Conservation (phyloP, 2,329 filamentous ascomycete genomes). For the Beauveria rudraprayagi region DNA sequence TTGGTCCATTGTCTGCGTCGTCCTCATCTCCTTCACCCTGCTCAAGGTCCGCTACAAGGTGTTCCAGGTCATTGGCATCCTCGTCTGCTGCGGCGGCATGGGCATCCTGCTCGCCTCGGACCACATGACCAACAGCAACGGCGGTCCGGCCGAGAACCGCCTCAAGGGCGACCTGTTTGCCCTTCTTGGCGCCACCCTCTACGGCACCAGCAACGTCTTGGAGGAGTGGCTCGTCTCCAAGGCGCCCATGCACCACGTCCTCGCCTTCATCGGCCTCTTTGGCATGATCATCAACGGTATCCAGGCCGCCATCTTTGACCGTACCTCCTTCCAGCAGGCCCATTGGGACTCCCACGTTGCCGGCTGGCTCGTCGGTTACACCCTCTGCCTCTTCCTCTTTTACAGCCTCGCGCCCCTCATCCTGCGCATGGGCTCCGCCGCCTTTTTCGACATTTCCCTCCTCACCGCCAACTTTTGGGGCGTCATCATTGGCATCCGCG, state of each 20-base stretch:
- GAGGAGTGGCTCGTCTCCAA: constrained; percentile 92
- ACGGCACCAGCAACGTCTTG: constrained; percentile 83
- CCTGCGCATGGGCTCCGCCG: constrained; percentile 81
- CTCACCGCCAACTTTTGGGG: constrained; percentile 97
- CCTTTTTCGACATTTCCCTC: constrained; percentile 93
- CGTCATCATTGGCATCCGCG: constrained; percentile 79
- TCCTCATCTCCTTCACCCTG: constrained; percentile 72
- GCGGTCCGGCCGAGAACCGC: constrained; percentile 58
- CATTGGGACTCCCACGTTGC: constrained; percentile 60
- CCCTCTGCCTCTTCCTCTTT: constrained; percentile 72
- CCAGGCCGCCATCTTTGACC: constrained; percentile 88
- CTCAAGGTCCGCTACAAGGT: constrained; percentile 84
- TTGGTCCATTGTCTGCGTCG: constrained; percentile 93
- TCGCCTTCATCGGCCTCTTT: constrained; percentile 84
- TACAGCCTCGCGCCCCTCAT: constrained; percentile 82
- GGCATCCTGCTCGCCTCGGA: constrained; percentile 81
- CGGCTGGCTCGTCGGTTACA: constrained; percentile 86
- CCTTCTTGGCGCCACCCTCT: constrained; percentile 79
- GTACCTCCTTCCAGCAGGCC: constrained; percentile 56
- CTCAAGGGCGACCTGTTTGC: constrained; percentile 92
- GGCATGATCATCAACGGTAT: constrained; percentile 86
- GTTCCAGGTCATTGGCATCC: constrained; percentile 77
- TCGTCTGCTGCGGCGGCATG: constrained; percentile 85
- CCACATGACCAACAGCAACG: constrained; percentile 70
- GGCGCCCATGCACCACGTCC: constrained; percentile 82